Evolutionary conservation across 169 alveolate species (phyloP).

Genomic region (Plasmodium yoelii): DNA sequence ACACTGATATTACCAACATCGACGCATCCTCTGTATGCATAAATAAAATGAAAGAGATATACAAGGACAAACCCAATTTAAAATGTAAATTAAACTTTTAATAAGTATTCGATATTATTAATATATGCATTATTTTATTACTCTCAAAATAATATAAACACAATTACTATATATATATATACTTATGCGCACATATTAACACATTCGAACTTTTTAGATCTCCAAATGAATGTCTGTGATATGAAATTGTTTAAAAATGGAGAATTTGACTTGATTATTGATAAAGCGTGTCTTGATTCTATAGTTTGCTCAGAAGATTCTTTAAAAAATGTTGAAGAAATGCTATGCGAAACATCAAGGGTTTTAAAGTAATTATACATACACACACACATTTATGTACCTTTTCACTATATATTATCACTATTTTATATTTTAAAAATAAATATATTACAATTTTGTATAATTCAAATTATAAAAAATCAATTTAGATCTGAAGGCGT

Average conservation of each 20-base stretch:
- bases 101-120: not conserved
- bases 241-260: slow-evolving; percentile 73
- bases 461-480: slow-evolving; percentile 4
- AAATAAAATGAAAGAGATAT: slow-evolving; percentile 58
- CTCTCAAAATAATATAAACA: too few species aligned
- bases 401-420: not conserved
- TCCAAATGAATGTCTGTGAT: slow-evolving; percentile 68
- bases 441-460: slow-evolving; percentile 2
- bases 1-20: slow-evolving; percentile 62
- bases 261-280: slow-evolving; percentile 81
- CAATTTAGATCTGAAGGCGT: slow-evolving; percentile 50
- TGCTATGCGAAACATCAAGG: slow-evolving; percentile 68
- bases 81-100: slow-evolving; percentile 38
- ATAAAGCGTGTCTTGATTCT: slow-evolving; percentile 86
- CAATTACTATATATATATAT: too few species aligned
- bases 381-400: not conserved
- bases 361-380: slow-evolving; percentile 46
- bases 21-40: slow-evolving; percentile 73
- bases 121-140: too few species aligned
- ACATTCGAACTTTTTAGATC: slow-evolving; percentile 14
- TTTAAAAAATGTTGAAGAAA: slow-evolving; percentile 49
- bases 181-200: not conserved
- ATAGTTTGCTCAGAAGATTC: slow-evolving; percentile 78
- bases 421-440: not conserved
- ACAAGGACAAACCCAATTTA: slow-evolving; percentile 60